Evolutionary conservation across 345 rosid species (phyloP).

Genomic region (Corchorus olitorius): DNA sequence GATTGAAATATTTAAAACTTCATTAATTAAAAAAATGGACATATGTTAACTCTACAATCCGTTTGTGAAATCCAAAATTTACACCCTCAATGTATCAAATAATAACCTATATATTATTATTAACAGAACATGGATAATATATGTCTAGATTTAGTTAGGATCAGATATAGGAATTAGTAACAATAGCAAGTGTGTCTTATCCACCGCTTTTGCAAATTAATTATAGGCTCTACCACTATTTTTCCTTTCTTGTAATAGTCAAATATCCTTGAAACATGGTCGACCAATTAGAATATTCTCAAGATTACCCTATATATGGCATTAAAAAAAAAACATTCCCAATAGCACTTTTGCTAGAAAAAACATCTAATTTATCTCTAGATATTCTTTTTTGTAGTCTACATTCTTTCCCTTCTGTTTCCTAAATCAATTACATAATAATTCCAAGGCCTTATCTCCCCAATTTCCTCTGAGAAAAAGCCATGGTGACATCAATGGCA

Average conservation of each 20-base stretch:
- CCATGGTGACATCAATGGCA: slow-evolving; percentile 14
- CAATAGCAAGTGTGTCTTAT: neutral
- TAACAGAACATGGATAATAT: no score
- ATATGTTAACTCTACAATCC: no score
- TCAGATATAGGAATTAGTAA: no score
- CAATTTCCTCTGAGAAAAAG: neutral
- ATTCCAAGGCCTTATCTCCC: neutral
- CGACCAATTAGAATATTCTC: slow-evolving; percentile 6
- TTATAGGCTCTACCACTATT: neutral
- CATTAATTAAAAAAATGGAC: no score
- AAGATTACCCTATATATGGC: neutral
- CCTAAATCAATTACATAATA: neutral
- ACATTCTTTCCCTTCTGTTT: neutral
- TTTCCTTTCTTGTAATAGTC: neutral
- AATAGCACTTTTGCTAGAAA: neutral
- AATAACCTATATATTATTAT: no score
- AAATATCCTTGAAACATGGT: slow-evolving; percentile 31
- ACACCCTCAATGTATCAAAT: no score
- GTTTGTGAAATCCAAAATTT: no score
- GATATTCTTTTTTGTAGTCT: neutral
- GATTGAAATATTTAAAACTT: no score
- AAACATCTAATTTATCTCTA: neutral
- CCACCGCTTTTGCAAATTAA: slow-evolving; percentile 4
- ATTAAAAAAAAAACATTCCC: neutral
- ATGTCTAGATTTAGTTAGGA: no score